Evolutionary conservation across 768 basidiomycete species (phyloP).

Genomic region (Naganishia onofrii): DNA sequence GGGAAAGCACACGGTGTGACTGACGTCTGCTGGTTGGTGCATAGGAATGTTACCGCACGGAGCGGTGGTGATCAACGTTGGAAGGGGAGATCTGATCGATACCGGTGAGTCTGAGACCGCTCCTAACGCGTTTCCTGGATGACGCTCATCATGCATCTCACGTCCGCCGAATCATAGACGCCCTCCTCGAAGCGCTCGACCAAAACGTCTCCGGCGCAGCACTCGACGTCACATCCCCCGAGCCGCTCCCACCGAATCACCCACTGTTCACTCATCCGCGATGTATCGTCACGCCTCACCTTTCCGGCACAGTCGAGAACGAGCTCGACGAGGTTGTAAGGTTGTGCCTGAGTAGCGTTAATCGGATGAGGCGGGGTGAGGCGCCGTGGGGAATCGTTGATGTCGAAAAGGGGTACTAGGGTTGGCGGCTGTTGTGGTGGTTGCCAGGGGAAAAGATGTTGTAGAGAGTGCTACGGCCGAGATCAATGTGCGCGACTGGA

Average conservation of each 20-base stretch:
- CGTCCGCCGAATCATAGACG: conserved; percentile 29
- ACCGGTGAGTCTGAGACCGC: conserved; percentile 39
- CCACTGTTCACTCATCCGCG: conserved; percentile 49
- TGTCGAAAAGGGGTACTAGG: conserved; percentile 45
- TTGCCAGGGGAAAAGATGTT: neutral
- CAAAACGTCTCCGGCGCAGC: conserved; percentile 40
- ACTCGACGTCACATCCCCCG: conserved; percentile 53
- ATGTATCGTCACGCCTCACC: conserved; percentile 53
- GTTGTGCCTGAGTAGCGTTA: conserved; percentile 46
- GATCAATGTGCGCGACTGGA: too few relatives aligned
- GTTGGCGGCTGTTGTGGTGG: neutral
- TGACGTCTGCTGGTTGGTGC: too few relatives aligned
- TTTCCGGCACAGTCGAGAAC: conserved; percentile 44
- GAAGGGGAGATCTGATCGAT: conserved; percentile 50
- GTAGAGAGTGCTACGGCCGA: too few relatives aligned
- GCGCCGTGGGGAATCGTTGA: conserved; percentile 43
- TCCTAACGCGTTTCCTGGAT: neutral
- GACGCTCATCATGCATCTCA: conserved; percentile 9
- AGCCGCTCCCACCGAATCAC: conserved; percentile 51
- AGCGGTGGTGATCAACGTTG: conserved; percentile 52
- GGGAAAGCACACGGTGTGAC: neutral
- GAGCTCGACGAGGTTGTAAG: conserved; percentile 49
- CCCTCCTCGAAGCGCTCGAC: conserved; percentile 37
- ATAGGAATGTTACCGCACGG: conserved; percentile 43
- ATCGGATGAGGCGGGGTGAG: conserved; percentile 40